Evolutionary conservation across 148 eudicot genomes (phyloP), one percentile per base, ranked within the genome.

Genomic region (Persicaria maculosa): DNA sequence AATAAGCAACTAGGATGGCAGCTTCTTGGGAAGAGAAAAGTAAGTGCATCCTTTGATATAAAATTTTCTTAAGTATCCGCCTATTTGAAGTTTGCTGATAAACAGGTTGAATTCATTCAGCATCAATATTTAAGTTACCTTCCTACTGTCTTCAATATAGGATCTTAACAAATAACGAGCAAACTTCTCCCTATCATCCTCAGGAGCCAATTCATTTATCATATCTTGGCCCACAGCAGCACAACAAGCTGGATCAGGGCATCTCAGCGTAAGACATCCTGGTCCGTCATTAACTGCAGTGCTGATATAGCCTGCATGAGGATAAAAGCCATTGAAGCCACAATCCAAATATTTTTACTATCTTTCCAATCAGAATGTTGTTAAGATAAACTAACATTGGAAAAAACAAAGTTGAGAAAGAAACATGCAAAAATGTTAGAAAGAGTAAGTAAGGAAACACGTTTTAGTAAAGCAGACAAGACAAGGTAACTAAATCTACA

Each of bases 221-320:
- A 90, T 81, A 68, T 84, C 84, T 44, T 77, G 79, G 47, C 91
- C 93, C 72, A 88, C 80, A 72, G 93, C 91, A 68, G 90, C 89
- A 73, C 67, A 78, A 76, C 97, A 90, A 10, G 83, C 80, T 76
- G 85, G 79, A 64, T 81, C 82, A 46, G 91, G 97, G 75, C 97
- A 92, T 74, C 84, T 76, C 80, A 90, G 62, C 78, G 77, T 80
- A 79, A 92, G 86, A 80, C 93, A 88, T 72, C 84, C 88, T 74
- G 91, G 89, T 1, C 91, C 93, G 52, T 78, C 88, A 46, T 82
- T 74, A 67, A 88, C 83, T 46, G 93, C 81, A 36, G 84, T 79
- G 72, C 84, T 81, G 50, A 89, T 83, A 79, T 89, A 89, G 71
- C 69, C 93, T 89, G 79, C 50, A 57, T 50, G 73, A 1, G 12